Percentiles rank a stretch among this genome's conserved stretches.
phyloP scores from a whole-genome alignment of 805 yeast species.

The Metschnikowia lochheadii region DNA sequence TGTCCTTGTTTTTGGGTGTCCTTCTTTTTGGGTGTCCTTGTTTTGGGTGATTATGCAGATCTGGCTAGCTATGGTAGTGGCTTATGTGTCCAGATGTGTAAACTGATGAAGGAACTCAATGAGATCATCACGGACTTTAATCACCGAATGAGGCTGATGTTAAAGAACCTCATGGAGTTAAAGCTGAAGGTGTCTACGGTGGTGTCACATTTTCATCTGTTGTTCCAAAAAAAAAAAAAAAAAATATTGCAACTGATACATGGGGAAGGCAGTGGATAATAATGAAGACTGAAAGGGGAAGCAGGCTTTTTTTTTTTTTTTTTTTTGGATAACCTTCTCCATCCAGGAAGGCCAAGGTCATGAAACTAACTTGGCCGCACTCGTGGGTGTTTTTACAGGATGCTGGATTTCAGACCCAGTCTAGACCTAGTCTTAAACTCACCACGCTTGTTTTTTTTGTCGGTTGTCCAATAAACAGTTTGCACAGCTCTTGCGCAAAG shows the following conservation, averaged over 20 bases:
- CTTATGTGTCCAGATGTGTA: slow-evolving; percentile 10
- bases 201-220: too few species aligned
- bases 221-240: too few species aligned
- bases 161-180: slow-evolving; percentile 23
- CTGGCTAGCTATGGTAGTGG: slow-evolving; percentile 14
- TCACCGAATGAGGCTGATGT: slow-evolving; percentile 7
- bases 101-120: slow-evolving; percentile 7
- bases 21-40: too few species aligned
- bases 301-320: too few species aligned
- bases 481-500: slow-evolving; percentile 31
- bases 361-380: slow-evolving; percentile 7
- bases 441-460: slow-evolving; percentile 42
- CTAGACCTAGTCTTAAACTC: slow-evolving; percentile 14
- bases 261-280: too few species aligned
- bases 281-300: too few species aligned
- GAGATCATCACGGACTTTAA: slow-evolving; percentile 8
- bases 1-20: too few species aligned
- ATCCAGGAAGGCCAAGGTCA: slow-evolving; percentile 6
- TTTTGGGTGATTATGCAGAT: slow-evolving; percentile 20
- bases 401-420: slow-evolving; percentile 11
- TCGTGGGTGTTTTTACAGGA: slow-evolving; percentile 9
- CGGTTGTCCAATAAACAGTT: slow-evolving; percentile 34
- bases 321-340: too few species aligned
- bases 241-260: too few species aligned
- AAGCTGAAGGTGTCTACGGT: slow-evolving; percentile 20